Conservation (phyloP, 805 yeast genomes). For the Candida sithepensis region DNA sequence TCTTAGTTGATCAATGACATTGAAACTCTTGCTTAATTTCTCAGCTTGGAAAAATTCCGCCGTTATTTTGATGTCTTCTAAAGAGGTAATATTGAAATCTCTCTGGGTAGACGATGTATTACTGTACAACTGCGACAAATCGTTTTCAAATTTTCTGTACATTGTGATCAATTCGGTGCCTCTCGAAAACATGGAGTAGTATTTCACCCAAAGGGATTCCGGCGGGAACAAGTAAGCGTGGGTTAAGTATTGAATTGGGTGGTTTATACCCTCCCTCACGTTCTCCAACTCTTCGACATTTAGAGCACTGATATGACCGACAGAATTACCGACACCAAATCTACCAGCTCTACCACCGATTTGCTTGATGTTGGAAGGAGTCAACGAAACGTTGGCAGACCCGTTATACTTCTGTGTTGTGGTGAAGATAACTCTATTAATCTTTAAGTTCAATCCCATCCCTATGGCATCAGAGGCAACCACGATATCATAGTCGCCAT, state of each 20-base stretch:
- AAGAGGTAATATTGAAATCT: conserved; percentile 26
- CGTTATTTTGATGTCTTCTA: conserved; percentile 24
- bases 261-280: conserved; percentile 44
- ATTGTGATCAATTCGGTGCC: conserved; percentile 44
- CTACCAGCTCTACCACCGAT: conserved; percentile 97
- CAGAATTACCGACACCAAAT: conserved; percentile 37
- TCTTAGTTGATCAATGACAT: conserved; percentile 30
- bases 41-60: conserved; percentile 25
- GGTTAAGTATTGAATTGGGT: conserved; percentile 47
- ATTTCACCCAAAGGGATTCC: conserved; percentile 60
- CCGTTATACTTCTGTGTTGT: conserved; percentile 73
- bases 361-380: conserved; percentile 75
- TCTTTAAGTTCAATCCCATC: conserved; percentile 90
- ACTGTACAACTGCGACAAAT: conserved; percentile 26
- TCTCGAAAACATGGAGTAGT: conserved; percentile 58
- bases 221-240: conserved; percentile 83
- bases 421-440: conserved; percentile 75
- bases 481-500: conserved; percentile 74
- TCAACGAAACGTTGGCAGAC: conserved; percentile 38
- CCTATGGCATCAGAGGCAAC: conserved; percentile 98
- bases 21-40: conserved; percentile 21
- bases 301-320: conserved; percentile 57
- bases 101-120: conserved; percentile 11
- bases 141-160: conserved; percentile 44
- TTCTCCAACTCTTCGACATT: conserved; percentile 38